Conservation (phyloP, 208 protist species). For the Acanthamoeba sp. region DNA sequence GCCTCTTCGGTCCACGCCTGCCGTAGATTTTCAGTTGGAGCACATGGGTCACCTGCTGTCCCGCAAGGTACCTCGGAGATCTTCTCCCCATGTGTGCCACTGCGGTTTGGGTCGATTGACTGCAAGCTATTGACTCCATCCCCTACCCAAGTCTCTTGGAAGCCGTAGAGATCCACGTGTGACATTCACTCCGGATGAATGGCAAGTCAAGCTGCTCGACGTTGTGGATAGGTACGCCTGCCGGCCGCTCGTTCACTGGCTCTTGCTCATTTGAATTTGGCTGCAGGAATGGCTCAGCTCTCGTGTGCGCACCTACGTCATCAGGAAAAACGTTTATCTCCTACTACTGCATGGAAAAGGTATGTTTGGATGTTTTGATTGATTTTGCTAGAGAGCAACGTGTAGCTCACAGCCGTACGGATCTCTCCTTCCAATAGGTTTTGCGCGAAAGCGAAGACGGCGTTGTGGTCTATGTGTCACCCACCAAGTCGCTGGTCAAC, state of each 20-base stretch:
- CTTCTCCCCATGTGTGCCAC: too few relatives aligned
- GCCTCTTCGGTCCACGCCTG: background rate
- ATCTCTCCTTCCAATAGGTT: background rate
- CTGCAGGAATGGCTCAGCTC: conserved; percentile 90
- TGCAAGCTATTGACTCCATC: too few relatives aligned
- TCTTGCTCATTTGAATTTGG: background rate
- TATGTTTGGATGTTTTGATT: too few relatives aligned
- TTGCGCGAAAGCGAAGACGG: conserved; percentile 87
- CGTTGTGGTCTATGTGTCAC: conserved; percentile 95
- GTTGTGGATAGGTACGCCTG: conserved; percentile 92
- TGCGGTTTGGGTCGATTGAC: too few relatives aligned
- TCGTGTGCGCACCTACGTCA: conserved; percentile 97
- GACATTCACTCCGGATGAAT: conserved; percentile 95
- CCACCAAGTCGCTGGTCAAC: conserved; percentile 96
- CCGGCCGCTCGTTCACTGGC: background rate
- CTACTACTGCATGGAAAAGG: conserved; percentile 97
- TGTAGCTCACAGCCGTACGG: conserved; percentile 86
- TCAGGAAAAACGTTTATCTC: conserved; percentile 97
- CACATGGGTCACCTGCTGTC: conserved; percentile 94
- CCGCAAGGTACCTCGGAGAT: conserved; percentile 88
- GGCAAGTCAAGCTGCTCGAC: conserved; percentile 96
- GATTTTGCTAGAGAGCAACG: too few relatives aligned
- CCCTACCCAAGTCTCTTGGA: background rate
- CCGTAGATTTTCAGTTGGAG: conserved; percentile 89
- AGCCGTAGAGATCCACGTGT: conserved; percentile 90